Evolutionary conservation across 1,139 yeast species (phyloP).

Genomic region (Candida smagusa): DNA sequence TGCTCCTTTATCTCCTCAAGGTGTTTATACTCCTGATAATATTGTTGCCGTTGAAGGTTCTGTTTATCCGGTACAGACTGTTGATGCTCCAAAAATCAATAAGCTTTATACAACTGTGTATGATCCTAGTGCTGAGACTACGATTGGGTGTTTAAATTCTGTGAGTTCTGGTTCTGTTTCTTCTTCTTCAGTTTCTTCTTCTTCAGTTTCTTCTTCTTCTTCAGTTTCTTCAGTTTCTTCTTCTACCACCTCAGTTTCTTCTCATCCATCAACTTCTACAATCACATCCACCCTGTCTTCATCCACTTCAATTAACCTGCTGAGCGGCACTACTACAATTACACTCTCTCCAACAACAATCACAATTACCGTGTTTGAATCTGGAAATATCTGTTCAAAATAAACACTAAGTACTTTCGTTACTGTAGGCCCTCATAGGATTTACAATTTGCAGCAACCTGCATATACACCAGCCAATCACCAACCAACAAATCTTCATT

Average conservation of each 20-base stretch:
- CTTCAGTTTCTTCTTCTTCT: not conserved
- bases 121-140: slow-evolving; percentile 12
- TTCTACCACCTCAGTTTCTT: not conserved
- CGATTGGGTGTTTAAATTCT: slow-evolving; percentile 4
- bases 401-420: not conserved
- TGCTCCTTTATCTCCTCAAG: slow-evolving; percentile 9
- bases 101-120: slow-evolving; percentile 16
- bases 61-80: slow-evolving; percentile 16
- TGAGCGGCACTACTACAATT: not conserved
- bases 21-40: not conserved
- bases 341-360: not conserved
- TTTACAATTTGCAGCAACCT: slow-evolving; percentile 2
- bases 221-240: not conserved
- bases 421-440: not conserved
- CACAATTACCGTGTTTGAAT: not conserved
- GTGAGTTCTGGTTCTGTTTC: not conserved
- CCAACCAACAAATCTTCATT: slow-evolving; percentile 13
- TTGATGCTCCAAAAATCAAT: slow-evolving; percentile 12
- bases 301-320: not conserved
- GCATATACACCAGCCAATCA: slow-evolving; percentile 21
- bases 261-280: not conserved
- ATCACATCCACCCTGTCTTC: not conserved
- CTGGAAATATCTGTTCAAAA: not conserved
- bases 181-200: not conserved
- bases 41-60: slow-evolving; percentile 2